Conservation (phyloP, 2,329 filamentous ascomycete species). For the Colletotrichum paranaense region DNA sequence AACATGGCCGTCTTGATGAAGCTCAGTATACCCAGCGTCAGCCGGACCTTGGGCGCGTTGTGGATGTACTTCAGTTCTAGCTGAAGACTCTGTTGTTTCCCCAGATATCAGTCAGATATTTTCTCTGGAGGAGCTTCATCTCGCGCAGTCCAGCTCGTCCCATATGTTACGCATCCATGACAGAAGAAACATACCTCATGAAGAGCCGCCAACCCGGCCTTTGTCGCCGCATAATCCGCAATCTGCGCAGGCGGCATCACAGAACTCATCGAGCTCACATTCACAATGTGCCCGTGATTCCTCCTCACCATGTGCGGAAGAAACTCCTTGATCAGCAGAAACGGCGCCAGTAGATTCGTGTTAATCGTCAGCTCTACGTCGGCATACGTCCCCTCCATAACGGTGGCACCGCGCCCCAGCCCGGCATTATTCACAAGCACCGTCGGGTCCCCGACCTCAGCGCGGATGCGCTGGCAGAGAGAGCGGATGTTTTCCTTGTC, state of each 20-base stretch:
- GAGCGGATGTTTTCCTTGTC: constrained; percentile 42
- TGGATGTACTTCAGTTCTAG: constrained; percentile 43
- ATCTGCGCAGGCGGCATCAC: constrained; percentile 64
- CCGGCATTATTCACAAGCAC: constrained; percentile 50
- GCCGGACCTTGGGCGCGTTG: constrained; percentile 40
- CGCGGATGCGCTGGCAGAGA: constrained; percentile 43
- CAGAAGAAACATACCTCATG: not conserved
- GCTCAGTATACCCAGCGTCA: constrained; percentile 42
- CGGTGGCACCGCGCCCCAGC: constrained; percentile 39
- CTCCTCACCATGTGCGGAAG: constrained; percentile 65
- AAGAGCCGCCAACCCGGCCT: constrained; percentile 49
- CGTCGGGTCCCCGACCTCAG: constrained; percentile 49
- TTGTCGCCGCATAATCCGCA: constrained; percentile 69
- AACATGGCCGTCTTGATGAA: constrained; percentile 46
- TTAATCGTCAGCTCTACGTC: constrained; percentile 44
- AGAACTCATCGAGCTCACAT: constrained; percentile 67
- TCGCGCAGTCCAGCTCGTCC: no score
- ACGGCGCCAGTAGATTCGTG: constrained; percentile 68
- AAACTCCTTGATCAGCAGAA: constrained; percentile 66
- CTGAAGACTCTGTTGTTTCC: constrained; percentile 40
- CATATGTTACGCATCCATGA: no score
- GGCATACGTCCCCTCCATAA: constrained; percentile 42
- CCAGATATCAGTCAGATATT: no score
- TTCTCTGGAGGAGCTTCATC: no score
- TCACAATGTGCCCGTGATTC: constrained; percentile 74